These are phyloP conservation scores for Globisporangium radiosum DNA, from an alignment of 352 stramenopile genomes.

Conservation along the genomic window DNA sequence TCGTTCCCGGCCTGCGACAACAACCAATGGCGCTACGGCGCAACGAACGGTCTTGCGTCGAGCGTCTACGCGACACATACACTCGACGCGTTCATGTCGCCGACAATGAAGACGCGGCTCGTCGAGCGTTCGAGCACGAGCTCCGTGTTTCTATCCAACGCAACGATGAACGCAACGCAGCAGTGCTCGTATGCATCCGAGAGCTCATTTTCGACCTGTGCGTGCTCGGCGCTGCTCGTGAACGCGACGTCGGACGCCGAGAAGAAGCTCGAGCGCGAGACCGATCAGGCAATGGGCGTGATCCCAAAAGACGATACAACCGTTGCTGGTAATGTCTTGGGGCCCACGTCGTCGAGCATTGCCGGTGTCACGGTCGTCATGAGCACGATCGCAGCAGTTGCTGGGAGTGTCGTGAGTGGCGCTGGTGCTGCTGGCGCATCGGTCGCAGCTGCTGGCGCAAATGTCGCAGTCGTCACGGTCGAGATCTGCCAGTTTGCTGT, in stretches of 20 bases:
- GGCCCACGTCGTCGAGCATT: conserved; percentile 59
- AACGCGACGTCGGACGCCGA: conserved; percentile 41
- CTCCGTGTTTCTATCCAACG: conserved; percentile 47
- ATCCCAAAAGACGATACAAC: conserved; percentile 66
- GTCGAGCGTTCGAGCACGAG: conserved; percentile 30
- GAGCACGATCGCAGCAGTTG: conserved; percentile 64
- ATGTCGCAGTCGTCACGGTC: conserved; percentile 63
- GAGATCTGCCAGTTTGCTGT: conserved; percentile 80
- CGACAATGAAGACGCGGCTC: conserved; percentile 34
- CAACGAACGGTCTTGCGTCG: conserved; percentile 55
- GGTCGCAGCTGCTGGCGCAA: conserved; percentile 44
- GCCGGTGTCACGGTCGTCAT: conserved; percentile 64
- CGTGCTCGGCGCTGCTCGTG: conserved; percentile 52
- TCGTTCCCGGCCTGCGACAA: conserved; percentile 65
- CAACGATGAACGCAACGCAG: conserved; percentile 45
- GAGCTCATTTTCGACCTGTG: conserved; percentile 56
- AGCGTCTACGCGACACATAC: conserved; percentile 48
- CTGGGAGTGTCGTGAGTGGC: conserved; percentile 41
- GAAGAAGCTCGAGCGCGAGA: conserved; percentile 56
- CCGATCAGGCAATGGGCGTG: conserved; percentile 33
- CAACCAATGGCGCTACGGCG: conserved; percentile 51
- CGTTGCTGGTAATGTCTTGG: conserved; percentile 46
- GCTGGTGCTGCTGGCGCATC: conserved; percentile 37
- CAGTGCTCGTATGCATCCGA: conserved; percentile 63
- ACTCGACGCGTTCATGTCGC: conserved; percentile 51